Conservation (phyloP, 2,329 filamentous ascomycete species). For the Cadophora malorum region DNA sequence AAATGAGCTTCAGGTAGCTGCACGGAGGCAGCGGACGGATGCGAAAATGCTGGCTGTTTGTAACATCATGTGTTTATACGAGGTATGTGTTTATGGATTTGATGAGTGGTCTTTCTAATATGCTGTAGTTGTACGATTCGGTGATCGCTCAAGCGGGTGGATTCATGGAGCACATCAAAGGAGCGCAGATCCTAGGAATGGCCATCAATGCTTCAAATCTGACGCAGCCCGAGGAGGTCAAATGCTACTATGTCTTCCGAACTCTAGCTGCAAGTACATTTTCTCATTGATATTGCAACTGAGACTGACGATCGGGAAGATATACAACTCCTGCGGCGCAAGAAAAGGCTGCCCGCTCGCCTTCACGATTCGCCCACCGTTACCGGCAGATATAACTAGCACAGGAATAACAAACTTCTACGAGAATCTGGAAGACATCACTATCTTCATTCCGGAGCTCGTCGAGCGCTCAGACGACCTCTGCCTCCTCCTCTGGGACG, state of each 20-base stretch:
- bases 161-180: constrained; percentile 5
- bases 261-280: neutral
- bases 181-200: neutral
- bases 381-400: neutral
- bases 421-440: neutral
- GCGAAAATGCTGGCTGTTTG: constrained; percentile 5
- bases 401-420: neutral
- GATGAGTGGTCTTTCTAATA: neutral
- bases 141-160: neutral
- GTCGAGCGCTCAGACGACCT: neutral
- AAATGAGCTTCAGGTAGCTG: neutral
- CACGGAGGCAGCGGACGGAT: neutral
- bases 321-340: neutral
- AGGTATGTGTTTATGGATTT: neutral
- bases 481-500: neutral
- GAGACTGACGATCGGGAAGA: neutral
- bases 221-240: neutral
- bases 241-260: neutral
- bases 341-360: neutral
- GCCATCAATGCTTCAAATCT: neutral
- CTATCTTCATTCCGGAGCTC: neutral
- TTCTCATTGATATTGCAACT: neutral
- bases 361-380: neutral
- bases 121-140: neutral
- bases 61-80: constrained; percentile 9